A percentile compares a stretch with the other conserved stretches of the same genome.
Evolutionary conservation across 371 early-diverging fungal genomes (phyloP).

Genomic region (Zopfochytrium polystomum): DNA sequence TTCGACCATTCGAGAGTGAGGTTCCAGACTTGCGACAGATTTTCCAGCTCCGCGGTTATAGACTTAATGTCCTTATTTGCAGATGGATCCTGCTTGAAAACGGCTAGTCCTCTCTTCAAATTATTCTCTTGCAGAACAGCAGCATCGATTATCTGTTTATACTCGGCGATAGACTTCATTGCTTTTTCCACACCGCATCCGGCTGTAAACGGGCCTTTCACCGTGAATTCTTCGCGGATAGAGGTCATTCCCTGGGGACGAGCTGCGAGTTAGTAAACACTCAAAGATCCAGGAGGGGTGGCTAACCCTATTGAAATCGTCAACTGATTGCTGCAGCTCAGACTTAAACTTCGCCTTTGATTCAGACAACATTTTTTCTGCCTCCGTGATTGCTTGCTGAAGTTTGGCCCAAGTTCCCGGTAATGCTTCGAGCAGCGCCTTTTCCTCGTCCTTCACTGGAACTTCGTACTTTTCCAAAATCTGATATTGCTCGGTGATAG

Average conservation of each 20-base stretch:
- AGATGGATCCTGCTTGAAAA: conserved; percentile 52
- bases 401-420: conserved; percentile 40
- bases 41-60: conserved; percentile 41
- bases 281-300: not conserved
- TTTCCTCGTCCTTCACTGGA: conserved; percentile 51
- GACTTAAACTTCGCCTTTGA: conserved; percentile 52
- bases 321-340: conserved; percentile 40
- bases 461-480: conserved; percentile 62
- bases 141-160: conserved; percentile 27
- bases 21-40: conserved; percentile 45
- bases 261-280: conserved; percentile 33
- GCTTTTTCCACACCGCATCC: conserved; percentile 47
- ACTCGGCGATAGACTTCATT: conserved; percentile 46
- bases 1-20: conserved; percentile 43
- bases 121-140: conserved; percentile 37
- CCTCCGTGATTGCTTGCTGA: conserved; percentile 42
- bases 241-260: conserved; percentile 29
- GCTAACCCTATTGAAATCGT: conserved; percentile 35
- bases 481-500: conserved; percentile 57
- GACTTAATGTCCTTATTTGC: conserved; percentile 48
- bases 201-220: conserved; percentile 48
- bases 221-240: conserved; percentile 45
- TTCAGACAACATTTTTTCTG: conserved; percentile 50
- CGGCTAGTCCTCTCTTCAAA: conserved; percentile 48
- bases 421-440: conserved; percentile 40